Percentiles rank a stretch among this genome's conserved stretches.
phyloP scores from a whole-genome alignment of 2,329 filamentous ascomycete genomes.

The Epichloe glyceriae region DNA sequence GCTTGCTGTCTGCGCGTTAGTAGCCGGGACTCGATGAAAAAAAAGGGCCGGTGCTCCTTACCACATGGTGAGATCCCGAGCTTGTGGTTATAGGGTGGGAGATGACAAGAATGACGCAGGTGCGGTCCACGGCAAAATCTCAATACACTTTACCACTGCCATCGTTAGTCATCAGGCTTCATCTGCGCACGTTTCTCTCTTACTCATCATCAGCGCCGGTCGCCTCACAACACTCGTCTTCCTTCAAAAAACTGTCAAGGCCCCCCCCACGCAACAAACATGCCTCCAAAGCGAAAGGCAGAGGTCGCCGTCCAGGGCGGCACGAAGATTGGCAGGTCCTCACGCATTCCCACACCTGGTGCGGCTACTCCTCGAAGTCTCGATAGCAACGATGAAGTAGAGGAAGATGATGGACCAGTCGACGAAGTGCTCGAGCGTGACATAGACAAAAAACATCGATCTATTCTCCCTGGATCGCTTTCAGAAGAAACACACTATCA shows the following conservation, averaged over 20 bases:
- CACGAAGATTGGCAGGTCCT: slow-evolving; percentile 43
- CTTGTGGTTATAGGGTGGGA: neutral
- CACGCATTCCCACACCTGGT: slow-evolving; percentile 46
- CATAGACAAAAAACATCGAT: slow-evolving; percentile 44
- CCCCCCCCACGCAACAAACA: slow-evolving; percentile 19
- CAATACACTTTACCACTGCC: neutral
- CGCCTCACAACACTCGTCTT: neutral
- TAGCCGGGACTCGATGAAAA: neutral
- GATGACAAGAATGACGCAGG: neutral
- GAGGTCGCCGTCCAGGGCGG: slow-evolving; percentile 30
- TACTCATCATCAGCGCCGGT: neutral
- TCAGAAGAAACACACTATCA: slow-evolving; percentile 30
- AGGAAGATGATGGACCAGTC: slow-evolving; percentile 35
- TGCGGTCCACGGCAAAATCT: neutral
- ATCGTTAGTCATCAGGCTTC: neutral
- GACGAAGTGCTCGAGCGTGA: slow-evolving; percentile 40
- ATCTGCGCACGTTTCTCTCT: neutral
- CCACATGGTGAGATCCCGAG: slow-evolving; percentile 21
- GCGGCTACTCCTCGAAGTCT: slow-evolving; percentile 46
- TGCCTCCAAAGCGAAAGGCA: slow-evolving; percentile 64
- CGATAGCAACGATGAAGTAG: slow-evolving; percentile 38
- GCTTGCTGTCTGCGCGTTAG: slow-evolving; percentile 53
- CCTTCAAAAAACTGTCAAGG: slow-evolving; percentile 5
- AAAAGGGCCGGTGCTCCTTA: slow-evolving; percentile 9
- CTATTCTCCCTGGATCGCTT: slow-evolving; percentile 43